Evolutionary conservation across 768 basidiomycete species (phyloP).

Genomic region (Neoboletus magnificus): DNA sequence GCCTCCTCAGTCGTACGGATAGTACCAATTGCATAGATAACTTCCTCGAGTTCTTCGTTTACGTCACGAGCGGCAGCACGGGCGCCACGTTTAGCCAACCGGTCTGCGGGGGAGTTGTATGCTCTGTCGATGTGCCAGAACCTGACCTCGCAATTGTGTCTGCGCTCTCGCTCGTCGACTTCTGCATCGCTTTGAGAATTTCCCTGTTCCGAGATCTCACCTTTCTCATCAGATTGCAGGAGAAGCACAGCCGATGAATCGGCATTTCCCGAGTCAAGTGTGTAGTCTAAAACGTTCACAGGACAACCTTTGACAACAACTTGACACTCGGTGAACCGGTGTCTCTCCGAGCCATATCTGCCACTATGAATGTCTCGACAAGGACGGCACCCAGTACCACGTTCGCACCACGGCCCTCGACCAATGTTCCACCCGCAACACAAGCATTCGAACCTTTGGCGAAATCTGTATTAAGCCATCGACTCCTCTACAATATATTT

Average conservation of each 20-base stretch:
- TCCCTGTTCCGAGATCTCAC: background rate
- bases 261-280: constrained; percentile 3
- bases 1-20: background rate
- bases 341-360: constrained; percentile 5
- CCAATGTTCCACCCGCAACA: constrained; percentile 53
- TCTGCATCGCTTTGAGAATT: background rate
- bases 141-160: constrained; percentile 8
- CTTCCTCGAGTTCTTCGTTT: background rate
- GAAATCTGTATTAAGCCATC: constrained; percentile 57
- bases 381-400: constrained; percentile 18
- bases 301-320: background rate
- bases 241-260: background rate
- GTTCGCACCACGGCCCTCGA: constrained; percentile 43
- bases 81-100: constrained; percentile 12
- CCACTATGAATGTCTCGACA: background rate
- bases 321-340: background rate
- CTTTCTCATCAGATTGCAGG: background rate
- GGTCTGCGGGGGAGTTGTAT: constrained; percentile 24
- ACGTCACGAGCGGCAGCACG: background rate
- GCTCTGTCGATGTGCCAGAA: constrained; percentile 27
- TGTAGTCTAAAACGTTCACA: too few relatives aligned
- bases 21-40: background rate
- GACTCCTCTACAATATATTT: constrained; percentile 55
- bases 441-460: constrained; percentile 65
- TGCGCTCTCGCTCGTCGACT: background rate